Evolutionary conservation across 208 protist species (phyloP).

Genomic region (Acanthamoeba triangularis): DNA sequence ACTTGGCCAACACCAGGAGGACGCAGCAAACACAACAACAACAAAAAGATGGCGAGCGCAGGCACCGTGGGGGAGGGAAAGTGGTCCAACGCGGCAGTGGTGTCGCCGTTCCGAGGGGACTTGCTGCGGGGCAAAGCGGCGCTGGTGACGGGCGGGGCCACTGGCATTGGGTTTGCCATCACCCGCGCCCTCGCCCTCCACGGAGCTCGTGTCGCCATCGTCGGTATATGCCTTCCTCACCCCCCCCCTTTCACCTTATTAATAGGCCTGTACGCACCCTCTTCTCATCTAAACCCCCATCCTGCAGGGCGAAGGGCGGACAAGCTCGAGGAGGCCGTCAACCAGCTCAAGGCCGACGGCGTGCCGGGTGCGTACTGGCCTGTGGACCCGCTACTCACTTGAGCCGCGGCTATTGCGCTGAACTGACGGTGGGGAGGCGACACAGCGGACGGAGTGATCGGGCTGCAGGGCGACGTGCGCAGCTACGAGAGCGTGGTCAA

Average conservation of each 20-base stretch:
- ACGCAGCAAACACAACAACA: background rate
- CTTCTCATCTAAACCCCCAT: background rate
- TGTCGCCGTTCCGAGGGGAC: conserved; percentile 70
- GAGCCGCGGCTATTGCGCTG: no score
- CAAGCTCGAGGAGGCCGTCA: conserved; percentile 48
- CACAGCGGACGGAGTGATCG: background rate
- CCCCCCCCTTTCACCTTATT: background rate
- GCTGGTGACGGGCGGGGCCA: conserved; percentile 85
- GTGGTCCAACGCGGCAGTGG: background rate
- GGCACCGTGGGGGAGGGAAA: background rate
- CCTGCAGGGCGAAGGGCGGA: conserved; percentile 1
- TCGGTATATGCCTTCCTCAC: background rate
- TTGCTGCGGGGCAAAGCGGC: conserved; percentile 81
- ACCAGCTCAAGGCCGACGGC: conserved; percentile 62
- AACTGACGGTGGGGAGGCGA: background rate
- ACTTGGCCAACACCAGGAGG: background rate
- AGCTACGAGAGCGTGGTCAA: conserved; percentile 12
- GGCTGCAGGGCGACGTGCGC: conserved; percentile 72
- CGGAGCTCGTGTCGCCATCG: conserved; percentile 67
- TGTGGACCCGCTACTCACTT: no score
- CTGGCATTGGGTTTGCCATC: conserved; percentile 84
- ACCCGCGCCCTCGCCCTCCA: conserved; percentile 31
- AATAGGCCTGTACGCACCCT: no score
- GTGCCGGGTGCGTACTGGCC: background rate
- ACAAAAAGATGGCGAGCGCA: background rate